Evolutionary conservation across 345 rosid species (phyloP).

Genomic region (Boechera divaricarpa): DNA sequence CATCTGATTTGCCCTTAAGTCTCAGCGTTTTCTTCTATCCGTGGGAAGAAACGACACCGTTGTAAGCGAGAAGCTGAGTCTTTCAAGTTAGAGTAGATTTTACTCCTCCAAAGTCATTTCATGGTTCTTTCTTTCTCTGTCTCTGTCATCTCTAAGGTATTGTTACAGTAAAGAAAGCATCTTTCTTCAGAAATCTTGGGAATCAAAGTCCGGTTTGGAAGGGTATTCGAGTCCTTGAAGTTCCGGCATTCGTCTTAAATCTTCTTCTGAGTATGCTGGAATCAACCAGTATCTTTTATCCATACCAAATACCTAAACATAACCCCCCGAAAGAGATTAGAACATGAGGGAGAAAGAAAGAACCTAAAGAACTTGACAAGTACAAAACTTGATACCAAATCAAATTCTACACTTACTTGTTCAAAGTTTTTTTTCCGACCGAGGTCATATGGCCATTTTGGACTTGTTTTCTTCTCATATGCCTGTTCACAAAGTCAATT

Average conservation of each 20-base stretch:
- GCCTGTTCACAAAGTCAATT: slow-evolving; percentile 57
- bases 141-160: slow-evolving; percentile 37
- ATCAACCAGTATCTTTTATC: slow-evolving; percentile 82
- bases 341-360: background rate
- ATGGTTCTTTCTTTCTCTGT: background rate
- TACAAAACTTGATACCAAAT: background rate
- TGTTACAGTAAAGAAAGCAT: slow-evolving; percentile 41
- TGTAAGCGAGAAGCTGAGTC: slow-evolving; percentile 8
- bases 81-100: slow-evolving; percentile 8
- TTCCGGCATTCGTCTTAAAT: slow-evolving; percentile 77
- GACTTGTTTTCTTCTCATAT: slow-evolving; percentile 90
- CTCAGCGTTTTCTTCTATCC: slow-evolving; percentile 12
- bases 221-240: slow-evolving; percentile 96
- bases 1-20: background rate
- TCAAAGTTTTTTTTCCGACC: slow-evolving; percentile 88
- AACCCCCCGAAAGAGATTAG: background rate
- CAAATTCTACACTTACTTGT: slow-evolving; percentile 58
- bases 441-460: slow-evolving; percentile 94
- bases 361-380: slow-evolving; percentile 9
- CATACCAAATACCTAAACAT: slow-evolving; percentile 80
- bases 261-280: slow-evolving; percentile 89
- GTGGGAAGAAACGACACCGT: slow-evolving; percentile 4
- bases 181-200: slow-evolving; percentile 60
- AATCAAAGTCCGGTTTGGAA: slow-evolving; percentile 76
- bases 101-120: slow-evolving; percentile 3